Percentiles rank a stretch among this genome's conserved stretches.
Evolutionary conservation across 345 rosid species (phyloP).

Genomic region (Melaleuca quinquenervia): DNA sequence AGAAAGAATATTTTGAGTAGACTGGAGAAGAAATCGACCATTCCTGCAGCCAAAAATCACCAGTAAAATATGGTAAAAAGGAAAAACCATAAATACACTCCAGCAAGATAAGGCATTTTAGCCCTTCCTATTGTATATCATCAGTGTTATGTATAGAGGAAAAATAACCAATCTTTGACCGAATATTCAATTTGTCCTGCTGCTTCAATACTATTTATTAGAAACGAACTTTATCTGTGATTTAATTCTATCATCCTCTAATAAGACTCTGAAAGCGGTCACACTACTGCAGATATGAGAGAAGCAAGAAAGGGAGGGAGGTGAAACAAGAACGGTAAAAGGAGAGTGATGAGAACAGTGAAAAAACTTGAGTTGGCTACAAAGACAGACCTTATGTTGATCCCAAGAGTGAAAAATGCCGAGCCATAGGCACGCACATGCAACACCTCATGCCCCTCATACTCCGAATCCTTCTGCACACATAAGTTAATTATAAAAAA

Average conservation of each 20-base stretch:
- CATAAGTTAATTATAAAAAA: background rate
- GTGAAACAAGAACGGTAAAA: background rate
- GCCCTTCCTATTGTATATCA: background rate
- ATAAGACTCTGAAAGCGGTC: background rate
- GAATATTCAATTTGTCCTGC: background rate
- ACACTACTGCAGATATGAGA: background rate
- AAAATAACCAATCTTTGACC: background rate
- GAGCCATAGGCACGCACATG: conserved; percentile 88
- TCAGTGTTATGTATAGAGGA: background rate
- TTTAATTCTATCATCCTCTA: background rate
- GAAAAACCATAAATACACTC: background rate
- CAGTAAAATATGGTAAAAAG: background rate
- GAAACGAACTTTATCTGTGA: background rate
- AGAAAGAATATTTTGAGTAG: conserved; percentile 54
- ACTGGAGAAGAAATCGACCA: conserved; percentile 76
- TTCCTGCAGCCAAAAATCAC: conserved; percentile 43
- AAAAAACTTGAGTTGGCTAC: background rate
- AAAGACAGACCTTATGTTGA: conserved; percentile 64
- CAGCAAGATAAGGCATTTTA: background rate
- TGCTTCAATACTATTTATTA: background rate
- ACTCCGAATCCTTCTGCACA: conserved; percentile 48
- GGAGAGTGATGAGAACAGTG: background rate
- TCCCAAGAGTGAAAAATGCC: conserved; percentile 77
- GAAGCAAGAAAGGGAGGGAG: background rate
- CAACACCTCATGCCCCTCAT: conserved; percentile 61